Evolutionary conservation across 2,329 filamentous ascomycete species (phyloP).

Genomic region (Fusarium lyarnte): DNA sequence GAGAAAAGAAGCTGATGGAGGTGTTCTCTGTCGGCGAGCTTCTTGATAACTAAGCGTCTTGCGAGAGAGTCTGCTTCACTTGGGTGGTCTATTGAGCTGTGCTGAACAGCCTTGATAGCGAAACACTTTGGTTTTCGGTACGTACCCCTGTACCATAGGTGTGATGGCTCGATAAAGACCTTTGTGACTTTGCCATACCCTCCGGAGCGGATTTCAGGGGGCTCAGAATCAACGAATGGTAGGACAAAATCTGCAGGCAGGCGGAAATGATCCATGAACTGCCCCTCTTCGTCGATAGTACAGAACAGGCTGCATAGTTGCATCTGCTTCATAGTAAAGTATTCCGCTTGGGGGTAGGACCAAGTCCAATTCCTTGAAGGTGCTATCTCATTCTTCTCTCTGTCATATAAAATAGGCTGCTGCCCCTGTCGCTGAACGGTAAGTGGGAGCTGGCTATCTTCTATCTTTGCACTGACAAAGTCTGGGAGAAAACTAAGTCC

Average conservation of each 20-base stretch:
- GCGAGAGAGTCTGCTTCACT: neutral
- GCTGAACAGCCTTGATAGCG: neutral
- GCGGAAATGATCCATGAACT: neutral
- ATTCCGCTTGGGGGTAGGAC: neutral
- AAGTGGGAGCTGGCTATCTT: neutral
- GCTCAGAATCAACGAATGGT: neutral
- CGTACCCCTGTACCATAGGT: neutral
- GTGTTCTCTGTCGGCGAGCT: neutral
- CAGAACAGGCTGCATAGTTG: neutral
- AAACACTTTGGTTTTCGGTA: neutral
- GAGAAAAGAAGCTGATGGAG: neutral
- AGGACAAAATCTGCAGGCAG: neutral
- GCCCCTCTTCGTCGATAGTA: neutral
- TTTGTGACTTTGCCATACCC: neutral
- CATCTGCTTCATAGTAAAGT: neutral
- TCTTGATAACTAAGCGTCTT: neutral
- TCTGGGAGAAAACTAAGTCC: neutral
- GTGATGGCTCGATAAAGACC: neutral
- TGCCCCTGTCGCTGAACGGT: neutral
- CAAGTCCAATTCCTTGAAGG: neutral
- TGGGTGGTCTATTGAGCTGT: neutral
- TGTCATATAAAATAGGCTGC: neutral
- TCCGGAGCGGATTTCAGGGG: neutral
- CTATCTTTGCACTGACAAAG: neutral
- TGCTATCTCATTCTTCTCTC: neutral